These are phyloP conservation scores for Leavenworthia alabamica DNA, from an alignment of 345 rosid species.

Conservation along the genomic window DNA sequence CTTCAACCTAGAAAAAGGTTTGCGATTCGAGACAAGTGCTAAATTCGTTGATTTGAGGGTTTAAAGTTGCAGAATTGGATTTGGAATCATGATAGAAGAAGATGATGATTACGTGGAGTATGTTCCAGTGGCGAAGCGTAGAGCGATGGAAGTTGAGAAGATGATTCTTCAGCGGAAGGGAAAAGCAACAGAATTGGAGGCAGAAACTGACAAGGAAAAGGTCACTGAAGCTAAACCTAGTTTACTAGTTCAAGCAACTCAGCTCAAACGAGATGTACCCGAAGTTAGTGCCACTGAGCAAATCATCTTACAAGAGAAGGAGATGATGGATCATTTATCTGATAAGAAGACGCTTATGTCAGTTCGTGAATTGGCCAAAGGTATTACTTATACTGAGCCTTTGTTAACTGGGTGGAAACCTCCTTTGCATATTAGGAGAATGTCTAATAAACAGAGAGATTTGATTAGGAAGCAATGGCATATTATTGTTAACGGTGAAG, in stretches of 20 bases:
- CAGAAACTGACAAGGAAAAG: conserved; percentile 58
- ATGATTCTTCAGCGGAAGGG: conserved; percentile 82
- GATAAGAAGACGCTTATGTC: conserved; percentile 85
- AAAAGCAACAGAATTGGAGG: conserved; percentile 49
- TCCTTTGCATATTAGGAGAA: conserved; percentile 52
- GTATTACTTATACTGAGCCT: conserved; percentile 76
- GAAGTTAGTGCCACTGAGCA: conserved; percentile 72
- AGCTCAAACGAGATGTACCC: conserved; percentile 79
- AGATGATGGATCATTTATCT: conserved; percentile 80
- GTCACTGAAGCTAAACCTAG: conserved; percentile 74
- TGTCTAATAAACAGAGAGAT: conserved; percentile 54
- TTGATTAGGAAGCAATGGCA: conserved; percentile 86
- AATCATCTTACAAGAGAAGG: conserved; percentile 81
- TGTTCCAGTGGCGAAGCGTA: conserved; percentile 73
- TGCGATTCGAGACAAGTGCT: not conserved
- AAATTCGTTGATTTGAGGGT: not conserved
- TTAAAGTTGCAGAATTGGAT: not conserved
- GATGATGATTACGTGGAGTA: conserved; percentile 74
- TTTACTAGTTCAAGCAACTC: conserved; percentile 79
- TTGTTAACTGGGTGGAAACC: conserved; percentile 88
- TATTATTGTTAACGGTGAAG: conserved; percentile 82
- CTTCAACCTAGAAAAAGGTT: not conserved
- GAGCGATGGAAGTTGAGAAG: conserved; percentile 66
- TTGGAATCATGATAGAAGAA: conserved; percentile 56
- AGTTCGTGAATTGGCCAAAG: conserved; percentile 84